Percentiles rank a stretch among this genome's conserved stretches.
These are phyloP conservation scores for Penicillium canariense DNA, from an alignment of 495 filamentous ascomycete species.

Conservation along the genomic window DNA sequence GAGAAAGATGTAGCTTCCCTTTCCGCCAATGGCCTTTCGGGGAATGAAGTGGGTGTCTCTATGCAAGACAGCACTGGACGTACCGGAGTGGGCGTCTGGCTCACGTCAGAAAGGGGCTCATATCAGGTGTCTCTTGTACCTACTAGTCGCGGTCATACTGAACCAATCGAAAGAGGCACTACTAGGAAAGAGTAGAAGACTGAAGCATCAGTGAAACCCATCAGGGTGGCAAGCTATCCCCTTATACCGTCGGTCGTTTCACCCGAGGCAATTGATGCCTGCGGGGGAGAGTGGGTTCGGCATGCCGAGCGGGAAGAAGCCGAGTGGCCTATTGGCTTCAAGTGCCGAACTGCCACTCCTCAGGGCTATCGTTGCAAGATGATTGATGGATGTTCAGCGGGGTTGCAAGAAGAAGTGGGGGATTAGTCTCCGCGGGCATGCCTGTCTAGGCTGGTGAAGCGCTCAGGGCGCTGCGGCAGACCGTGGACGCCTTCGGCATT, in stretches of 20 bases:
- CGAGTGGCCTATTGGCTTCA: constrained; percentile 29
- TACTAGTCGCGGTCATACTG: neutral
- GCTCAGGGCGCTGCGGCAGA: constrained; percentile 1
- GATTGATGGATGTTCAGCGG: constrained; percentile 5
- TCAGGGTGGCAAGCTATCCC: neutral
- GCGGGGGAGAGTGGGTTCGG: constrained; percentile 29
- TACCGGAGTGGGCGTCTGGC: neutral
- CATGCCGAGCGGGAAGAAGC: constrained; percentile 31
- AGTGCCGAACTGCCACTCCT: neutral
- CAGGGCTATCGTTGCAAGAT: neutral
- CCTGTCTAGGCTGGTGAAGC: constrained; percentile 3
- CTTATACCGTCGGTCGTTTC: constrained; percentile 8
- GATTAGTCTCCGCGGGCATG: constrained; percentile 3
- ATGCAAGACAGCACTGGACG: constrained; percentile 42
- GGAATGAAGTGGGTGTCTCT: constrained; percentile 41
- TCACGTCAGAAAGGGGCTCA: constrained; percentile 1
- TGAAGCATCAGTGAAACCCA: neutral
- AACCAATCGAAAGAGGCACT: neutral
- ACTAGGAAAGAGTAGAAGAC: neutral
- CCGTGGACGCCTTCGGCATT: neutral
- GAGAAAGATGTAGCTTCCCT: constrained; percentile 48
- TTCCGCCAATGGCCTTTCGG: constrained; percentile 38
- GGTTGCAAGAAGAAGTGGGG: neutral
- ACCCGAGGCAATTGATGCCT: constrained; percentile 22
- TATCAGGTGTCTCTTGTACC: neutral